These are phyloP conservation scores for Magnaporthiopsis incrustans DNA, from an alignment of 2,329 filamentous ascomycete species.

Conservation along the genomic window DNA sequence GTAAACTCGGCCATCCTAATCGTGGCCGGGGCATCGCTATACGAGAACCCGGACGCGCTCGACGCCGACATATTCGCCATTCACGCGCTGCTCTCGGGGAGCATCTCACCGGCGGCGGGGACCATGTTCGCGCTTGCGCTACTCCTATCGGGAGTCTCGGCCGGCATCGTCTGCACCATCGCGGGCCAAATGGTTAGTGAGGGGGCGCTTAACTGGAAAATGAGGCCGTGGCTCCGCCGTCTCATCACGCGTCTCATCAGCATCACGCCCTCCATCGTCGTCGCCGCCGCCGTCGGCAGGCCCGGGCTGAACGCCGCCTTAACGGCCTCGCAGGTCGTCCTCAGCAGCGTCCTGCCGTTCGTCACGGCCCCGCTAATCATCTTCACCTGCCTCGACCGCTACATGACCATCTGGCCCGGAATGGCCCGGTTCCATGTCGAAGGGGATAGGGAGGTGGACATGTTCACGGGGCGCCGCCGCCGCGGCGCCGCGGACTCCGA, in stretches of 20 bases:
- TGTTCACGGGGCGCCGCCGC: background rate
- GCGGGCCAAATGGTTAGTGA: slow-evolving; percentile 85
- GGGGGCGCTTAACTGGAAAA: slow-evolving; percentile 67
- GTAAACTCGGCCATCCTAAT: slow-evolving; percentile 72
- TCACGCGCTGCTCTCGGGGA: slow-evolving; percentile 59
- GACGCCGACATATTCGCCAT: slow-evolving; percentile 78
- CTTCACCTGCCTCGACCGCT: slow-evolving; percentile 71
- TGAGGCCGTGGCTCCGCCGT: slow-evolving; percentile 71
- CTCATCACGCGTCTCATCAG: slow-evolving; percentile 72
- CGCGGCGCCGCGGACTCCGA: slow-evolving; percentile 9
- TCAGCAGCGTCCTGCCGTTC: slow-evolving; percentile 74
- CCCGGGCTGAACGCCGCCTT: slow-evolving; percentile 63
- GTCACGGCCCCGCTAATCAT: slow-evolving; percentile 77
- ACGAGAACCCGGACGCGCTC: slow-evolving; percentile 40
- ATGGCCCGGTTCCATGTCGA: slow-evolving; percentile 25
- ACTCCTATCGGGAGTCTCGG: slow-evolving; percentile 70
- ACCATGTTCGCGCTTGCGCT: slow-evolving; percentile 79
- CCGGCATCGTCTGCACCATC: slow-evolving; percentile 84
- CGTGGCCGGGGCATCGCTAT: too few relatives aligned
- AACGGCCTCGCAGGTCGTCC: slow-evolving; percentile 67
- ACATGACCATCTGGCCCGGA: slow-evolving; percentile 62
- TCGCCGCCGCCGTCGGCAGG: slow-evolving; percentile 69
- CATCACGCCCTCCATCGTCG: slow-evolving; percentile 75
- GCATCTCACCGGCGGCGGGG: slow-evolving; percentile 67
- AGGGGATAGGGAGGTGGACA: slow-evolving; percentile 10